Evolutionary conservation across 2,329 filamentous ascomycete species (phyloP), one percentile per base, ranked within the genome.

Genomic region (Lecanicillium sp.): DNA sequence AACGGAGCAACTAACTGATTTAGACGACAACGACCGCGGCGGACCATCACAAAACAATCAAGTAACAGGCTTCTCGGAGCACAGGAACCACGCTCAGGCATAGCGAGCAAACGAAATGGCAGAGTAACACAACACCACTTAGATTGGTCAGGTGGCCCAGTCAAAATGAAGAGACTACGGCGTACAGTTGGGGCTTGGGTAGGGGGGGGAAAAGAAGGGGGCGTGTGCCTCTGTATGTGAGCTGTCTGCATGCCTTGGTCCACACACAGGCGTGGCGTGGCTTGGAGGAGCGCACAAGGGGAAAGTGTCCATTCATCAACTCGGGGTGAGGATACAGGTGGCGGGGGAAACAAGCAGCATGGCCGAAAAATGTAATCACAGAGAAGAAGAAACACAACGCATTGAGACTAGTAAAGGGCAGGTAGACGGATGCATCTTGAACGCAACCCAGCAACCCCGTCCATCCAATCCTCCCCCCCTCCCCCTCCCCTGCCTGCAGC

Each of bases 31-130:
- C n/a, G n/a, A n/a, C n/a, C n/a, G n/a, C n/a, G n/a, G n/a, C n/a
- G n/a, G n/a, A n/a, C n/a, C n/a, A n/a, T n/a, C n/a, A n/a, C n/a
- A n/a, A n/a, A n/a, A n/a, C n/a, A n/a, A n/a, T n/a, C n/a, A n/a
- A n/a, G n/a, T n/a, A n/a, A n/a, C n/a, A n/a, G n/a, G n/a, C n/a
- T n/a, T n/a, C 14, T 23, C 19, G 20, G 3, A 20, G 32, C 26
- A 26, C 43, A 37, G 43, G 23, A 38, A 26, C 33, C 33, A 38
- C 33, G 17, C 14, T 23, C 11, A 14, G 23, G 30, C 30, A 17
- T 15, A 45, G 37, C 33, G 43, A 37, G 43, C 27, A 36, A 44
- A 36, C 29, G 29, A 17, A 43, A n/a, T n/a, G n/a, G n/a, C n/a
- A n/a, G n/a, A n/a, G n/a, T n/a, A n/a, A n/a, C n/a, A n/a, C n/a